A percentile compares a stretch with the other conserved stretches of the same genome.
These are phyloP conservation scores for Quercus mongolica DNA, from an alignment of 306 rosid genomes.

Conservation along the genomic window DNA sequence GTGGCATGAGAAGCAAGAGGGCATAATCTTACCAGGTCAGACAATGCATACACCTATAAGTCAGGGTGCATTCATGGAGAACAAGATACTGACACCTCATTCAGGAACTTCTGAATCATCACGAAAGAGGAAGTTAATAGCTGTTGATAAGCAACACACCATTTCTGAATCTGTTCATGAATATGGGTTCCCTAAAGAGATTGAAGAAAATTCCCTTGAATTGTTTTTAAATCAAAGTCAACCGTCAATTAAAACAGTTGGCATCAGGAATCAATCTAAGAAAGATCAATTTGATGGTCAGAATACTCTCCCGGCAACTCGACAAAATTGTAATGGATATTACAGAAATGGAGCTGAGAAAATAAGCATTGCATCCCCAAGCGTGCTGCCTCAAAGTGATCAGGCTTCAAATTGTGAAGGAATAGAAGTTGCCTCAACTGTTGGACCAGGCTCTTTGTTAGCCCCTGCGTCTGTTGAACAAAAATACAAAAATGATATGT, in stretches of 20 bases:
- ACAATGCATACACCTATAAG: neutral
- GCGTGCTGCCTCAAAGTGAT: neutral
- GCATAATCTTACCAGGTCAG: neutral
- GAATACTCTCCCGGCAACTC: neutral
- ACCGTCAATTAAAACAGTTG: neutral
- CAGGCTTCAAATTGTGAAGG: neutral
- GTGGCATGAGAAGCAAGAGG: neutral
- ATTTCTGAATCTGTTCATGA: neutral
- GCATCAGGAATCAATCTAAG: neutral
- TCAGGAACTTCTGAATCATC: neutral
- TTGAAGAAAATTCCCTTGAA: neutral
- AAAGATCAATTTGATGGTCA: neutral
- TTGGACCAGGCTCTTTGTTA: neutral
- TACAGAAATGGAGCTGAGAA: neutral
- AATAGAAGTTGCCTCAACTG: neutral
- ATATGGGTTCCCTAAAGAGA: neutral
- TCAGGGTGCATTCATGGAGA: neutral
- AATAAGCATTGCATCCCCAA: neutral
- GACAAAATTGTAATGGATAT: neutral
- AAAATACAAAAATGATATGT: neutral
- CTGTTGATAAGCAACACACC: neutral
- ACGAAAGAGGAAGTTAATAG: neutral
- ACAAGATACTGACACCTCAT: neutral
- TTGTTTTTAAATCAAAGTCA: neutral
- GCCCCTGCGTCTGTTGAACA: neutral